phyloP scores from a whole-genome alignment of 306 rosid genomes.

The Cucurbita ficifolia region DNA sequence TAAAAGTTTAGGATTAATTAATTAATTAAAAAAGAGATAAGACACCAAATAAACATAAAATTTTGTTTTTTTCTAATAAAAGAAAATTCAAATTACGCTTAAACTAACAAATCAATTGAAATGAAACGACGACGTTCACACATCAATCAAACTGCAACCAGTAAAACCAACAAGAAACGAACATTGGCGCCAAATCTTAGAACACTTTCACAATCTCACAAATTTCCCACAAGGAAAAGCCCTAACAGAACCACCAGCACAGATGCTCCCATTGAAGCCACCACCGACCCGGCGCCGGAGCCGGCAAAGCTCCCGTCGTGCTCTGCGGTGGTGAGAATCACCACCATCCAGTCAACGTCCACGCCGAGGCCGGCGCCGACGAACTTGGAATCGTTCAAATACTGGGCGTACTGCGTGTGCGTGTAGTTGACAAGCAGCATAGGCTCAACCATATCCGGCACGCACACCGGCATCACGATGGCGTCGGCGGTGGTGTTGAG shows the following conservation, averaged over 20 bases:
- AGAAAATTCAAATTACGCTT: no score
- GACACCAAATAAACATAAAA: no score
- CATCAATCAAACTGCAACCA: not conserved
- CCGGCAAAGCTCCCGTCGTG: constrained; percentile 36
- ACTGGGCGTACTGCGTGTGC: constrained; percentile 17
- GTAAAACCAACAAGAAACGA: not conserved
- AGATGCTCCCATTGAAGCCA: not conserved
- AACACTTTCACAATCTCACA: not conserved
- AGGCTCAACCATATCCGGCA: constrained; percentile 13
- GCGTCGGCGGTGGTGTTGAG: constrained; percentile 15
- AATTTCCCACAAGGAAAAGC: not conserved
- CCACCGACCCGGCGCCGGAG: not conserved
- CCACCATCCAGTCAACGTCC: constrained; percentile 60
- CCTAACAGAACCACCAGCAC: not conserved
- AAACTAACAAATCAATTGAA: no score
- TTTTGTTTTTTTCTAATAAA: no score
- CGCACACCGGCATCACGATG: constrained; percentile 24
- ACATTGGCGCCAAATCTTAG: not conserved
- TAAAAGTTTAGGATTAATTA: no score
- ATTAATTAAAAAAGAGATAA: no score
- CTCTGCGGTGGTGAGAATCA: constrained; percentile 31
- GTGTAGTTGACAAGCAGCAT: constrained; percentile 27
- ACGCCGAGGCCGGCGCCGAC: constrained; percentile 48
- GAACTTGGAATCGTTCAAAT: constrained; percentile 39
- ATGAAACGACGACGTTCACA: no score